Percentiles rank a stretch among this genome's conserved stretches.
These are phyloP conservation scores for Annulohypoxylon stygium DNA, from an alignment of 495 filamentous ascomycete genomes.

Conservation along the genomic window DNA sequence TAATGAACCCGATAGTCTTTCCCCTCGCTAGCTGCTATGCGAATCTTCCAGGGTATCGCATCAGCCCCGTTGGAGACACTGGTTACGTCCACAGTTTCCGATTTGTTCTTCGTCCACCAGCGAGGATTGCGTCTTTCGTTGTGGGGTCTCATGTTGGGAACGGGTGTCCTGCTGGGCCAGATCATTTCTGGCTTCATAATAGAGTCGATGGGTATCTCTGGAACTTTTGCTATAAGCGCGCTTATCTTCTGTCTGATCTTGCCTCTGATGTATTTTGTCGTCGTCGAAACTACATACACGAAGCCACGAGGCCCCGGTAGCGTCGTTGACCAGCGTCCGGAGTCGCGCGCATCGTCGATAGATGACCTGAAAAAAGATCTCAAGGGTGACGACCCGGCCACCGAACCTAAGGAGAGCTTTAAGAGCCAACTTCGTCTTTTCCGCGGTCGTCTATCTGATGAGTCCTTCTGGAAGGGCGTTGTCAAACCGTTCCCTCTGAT, in stretches of 20 bases:
- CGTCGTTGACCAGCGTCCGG: constrained; percentile 25
- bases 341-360: constrained; percentile 27
- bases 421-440: constrained; percentile 48
- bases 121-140: constrained; percentile 41
- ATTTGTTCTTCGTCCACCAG: constrained; percentile 69
- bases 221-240: constrained; percentile 51
- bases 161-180: constrained; percentile 53
- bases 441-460: constrained; percentile 42
- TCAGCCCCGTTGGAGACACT: constrained; percentile 70
- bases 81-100: constrained; percentile 70
- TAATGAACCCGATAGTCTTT: constrained; percentile 44
- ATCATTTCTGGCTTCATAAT: constrained; percentile 58
- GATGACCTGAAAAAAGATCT: constrained; percentile 28
- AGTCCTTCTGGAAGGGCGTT: constrained; percentile 47
- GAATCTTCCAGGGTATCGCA: constrained; percentile 69
- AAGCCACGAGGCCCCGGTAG: constrained; percentile 20
- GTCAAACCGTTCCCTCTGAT: constrained; percentile 58
- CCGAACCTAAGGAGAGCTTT: constrained; percentile 46
- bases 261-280: constrained; percentile 51
- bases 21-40: constrained; percentile 52
- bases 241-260: constrained; percentile 51
- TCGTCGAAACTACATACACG: constrained; percentile 53
- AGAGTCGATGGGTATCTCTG: constrained; percentile 49
- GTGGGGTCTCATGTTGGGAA: constrained; percentile 44
- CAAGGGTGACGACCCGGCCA: constrained; percentile 27